phyloP scores from a whole-genome alignment of 306 rosid genomes.

The Lagenaria siceraria region DNA sequence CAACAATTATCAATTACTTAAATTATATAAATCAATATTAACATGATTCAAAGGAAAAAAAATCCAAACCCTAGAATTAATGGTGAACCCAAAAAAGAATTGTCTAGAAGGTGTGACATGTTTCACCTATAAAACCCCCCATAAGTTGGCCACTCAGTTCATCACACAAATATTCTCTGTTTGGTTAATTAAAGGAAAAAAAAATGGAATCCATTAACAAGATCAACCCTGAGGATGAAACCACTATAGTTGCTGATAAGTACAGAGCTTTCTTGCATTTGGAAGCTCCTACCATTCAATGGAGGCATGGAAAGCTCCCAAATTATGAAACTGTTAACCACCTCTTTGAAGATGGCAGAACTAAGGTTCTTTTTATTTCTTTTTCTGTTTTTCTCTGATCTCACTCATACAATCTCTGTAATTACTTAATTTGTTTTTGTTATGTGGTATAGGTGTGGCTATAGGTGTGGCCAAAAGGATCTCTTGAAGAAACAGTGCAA shows the following conservation, averaged over 20 bases:
- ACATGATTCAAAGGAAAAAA: too few relatives aligned
- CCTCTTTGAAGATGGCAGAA: constrained; percentile 53
- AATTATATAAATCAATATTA: too few relatives aligned
- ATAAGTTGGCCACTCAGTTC: background rate
- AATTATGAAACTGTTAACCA: constrained; percentile 28
- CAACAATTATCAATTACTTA: too few relatives aligned
- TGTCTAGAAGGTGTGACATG: too few relatives aligned
- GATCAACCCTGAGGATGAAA: background rate
- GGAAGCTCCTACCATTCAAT: background rate
- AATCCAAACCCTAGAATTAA: too few relatives aligned
- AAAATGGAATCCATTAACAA: background rate
- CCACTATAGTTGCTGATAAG: constrained; percentile 17
- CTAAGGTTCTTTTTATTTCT: constrained; percentile 20
- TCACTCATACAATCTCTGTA: background rate
- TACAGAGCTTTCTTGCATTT: constrained; percentile 38
- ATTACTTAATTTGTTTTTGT: background rate
- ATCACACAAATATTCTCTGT: background rate
- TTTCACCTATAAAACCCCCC: background rate
- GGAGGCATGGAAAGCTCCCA: constrained; percentile 71
- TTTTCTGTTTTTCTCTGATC: background rate
- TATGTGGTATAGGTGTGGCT: constrained; percentile 21
- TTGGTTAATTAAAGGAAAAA: background rate
- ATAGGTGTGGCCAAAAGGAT: constrained; percentile 47
- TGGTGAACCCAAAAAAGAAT: too few relatives aligned
- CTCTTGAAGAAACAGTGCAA: constrained; percentile 50